Percentiles rank a stretch among this genome's conserved stretches.
phyloP scores from a whole-genome alignment of 495 filamentous ascomycete genomes.

The Neurospora sp. region DNA sequence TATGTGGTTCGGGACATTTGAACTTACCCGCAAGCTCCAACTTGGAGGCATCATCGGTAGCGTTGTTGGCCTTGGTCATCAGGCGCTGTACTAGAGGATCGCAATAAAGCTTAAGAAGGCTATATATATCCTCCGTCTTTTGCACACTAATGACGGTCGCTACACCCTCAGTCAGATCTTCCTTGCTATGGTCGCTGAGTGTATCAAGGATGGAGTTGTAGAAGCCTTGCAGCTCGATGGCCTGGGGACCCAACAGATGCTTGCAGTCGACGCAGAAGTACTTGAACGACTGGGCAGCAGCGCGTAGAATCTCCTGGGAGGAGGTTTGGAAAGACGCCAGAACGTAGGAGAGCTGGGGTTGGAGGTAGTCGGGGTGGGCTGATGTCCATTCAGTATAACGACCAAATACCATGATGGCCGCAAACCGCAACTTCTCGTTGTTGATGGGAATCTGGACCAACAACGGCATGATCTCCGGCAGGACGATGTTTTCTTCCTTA shows the following conservation, averaged over 20 bases:
- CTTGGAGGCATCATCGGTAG: constrained; percentile 69
- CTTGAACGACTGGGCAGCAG: constrained; percentile 87
- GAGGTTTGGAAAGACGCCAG: constrained; percentile 78
- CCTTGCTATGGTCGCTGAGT: constrained; percentile 74
- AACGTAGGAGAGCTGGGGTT: constrained; percentile 88
- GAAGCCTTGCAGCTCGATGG: constrained; percentile 77
- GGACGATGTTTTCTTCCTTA: constrained; percentile 69
- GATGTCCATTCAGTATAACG: constrained; percentile 98
- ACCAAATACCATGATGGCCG: constrained; percentile 91
- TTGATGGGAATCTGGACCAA: constrained; percentile 91
- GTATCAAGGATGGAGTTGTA: constrained; percentile 81
- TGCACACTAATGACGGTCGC: constrained; percentile 84
- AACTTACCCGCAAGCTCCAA: constrained; percentile 68
- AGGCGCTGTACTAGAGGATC: constrained; percentile 81
- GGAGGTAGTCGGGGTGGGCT: constrained; percentile 81
- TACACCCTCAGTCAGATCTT: constrained; percentile 92
- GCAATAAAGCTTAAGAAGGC: constrained; percentile 82
- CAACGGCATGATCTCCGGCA: constrained; percentile 83
- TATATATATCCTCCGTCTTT: constrained; percentile 66
- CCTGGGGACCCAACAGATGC: constrained; percentile 67
- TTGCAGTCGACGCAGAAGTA: constrained; percentile 95
- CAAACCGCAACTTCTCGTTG: constrained; percentile 93
- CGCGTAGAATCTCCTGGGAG: constrained; percentile 79
- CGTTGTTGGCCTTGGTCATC: constrained; percentile 77
- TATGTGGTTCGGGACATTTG: neutral